Base-by-base conservation (phyloP, 2,329 filamentous ascomycete species). In the Cytospora schulzeri region DNA sequence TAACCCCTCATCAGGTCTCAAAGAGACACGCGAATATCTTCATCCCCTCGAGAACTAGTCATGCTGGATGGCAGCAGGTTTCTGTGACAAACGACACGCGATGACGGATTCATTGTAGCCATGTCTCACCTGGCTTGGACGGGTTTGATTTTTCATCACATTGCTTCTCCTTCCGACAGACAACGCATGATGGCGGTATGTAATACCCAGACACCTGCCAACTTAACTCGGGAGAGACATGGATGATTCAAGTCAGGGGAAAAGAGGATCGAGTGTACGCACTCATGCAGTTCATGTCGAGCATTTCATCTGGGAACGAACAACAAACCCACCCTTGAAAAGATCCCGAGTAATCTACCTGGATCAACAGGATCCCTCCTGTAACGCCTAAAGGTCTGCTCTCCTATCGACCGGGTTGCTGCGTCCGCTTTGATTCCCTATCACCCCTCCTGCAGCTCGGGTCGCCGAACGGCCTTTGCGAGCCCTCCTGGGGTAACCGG, bases 361-460 rank as follows among this genome's bases (percentile, higher is more conserved):
- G 64, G 57, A 54, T 57, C 64, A 57, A 48, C 33, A 45, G 57
- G 22, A 56, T 55, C 52, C 29, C 60, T 22, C 64, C 45, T 60
- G 55, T 60, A 41, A 56, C 63, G 60, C 56, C 56, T 45, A 17
- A 52, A 57, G 24, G 7, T 48, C 45, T 48, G n/a, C 28, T 54
- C 57, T 50, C 52, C 38, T 29, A 62, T 50, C 38, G 41, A 56
- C 60, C 52, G 64, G 61, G 52, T 57, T 54, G n/a, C 33, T 60
- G 57, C 64, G 17, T 64, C 26, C 14, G 54, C 48, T n/a, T 26
- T 38, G 48, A 48, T 15, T 57, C 53, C 41, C 35, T 15, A n/a
- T 8, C 11, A 4, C 8, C n/a, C n/a, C 29, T n/a, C n/a, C 38
- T 58, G 63, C 63, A 17, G 58, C 64, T 60, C 35, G 52, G 57